These are phyloP conservation scores for Mycena floridula DNA, from an alignment of 768 basidiomycete species.

Conservation along the genomic window DNA sequence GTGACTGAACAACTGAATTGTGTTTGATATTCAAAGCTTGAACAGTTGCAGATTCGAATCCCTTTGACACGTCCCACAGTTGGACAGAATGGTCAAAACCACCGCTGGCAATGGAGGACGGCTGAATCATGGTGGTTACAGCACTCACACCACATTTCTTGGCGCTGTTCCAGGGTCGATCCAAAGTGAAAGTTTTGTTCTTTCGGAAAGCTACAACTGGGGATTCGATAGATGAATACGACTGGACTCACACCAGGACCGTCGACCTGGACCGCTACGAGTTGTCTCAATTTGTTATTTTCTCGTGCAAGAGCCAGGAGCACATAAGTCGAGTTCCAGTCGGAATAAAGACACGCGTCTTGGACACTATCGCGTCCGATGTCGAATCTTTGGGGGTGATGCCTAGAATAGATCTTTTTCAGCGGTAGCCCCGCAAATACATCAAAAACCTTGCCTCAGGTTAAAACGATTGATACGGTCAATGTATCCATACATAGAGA, in stretches of 20 bases:
- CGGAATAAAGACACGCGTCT: conserved; percentile 2
- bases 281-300: conserved; percentile 1
- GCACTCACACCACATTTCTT: conserved; percentile 38
- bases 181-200: conserved; percentile 7
- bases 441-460: too few species aligned
- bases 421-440: too few species aligned
- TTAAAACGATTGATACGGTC: too few species aligned
- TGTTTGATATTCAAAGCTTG: conserved; percentile 34
- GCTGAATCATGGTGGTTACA: conserved; percentile 33
- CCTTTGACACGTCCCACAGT: conserved; percentile 37
- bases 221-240: neutral
- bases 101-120: conserved; percentile 39
- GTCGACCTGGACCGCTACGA: conserved; percentile 1
- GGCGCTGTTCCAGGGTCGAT: conserved; percentile 23
- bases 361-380: neutral
- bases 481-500: too few species aligned
- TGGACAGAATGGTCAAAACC: conserved; percentile 44
- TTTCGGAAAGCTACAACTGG: neutral
- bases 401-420: too few species aligned
- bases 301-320: conserved; percentile 1
- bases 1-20: conserved; percentile 33
- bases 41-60: conserved; percentile 24
- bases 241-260: neutral
- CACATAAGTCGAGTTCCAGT: neutral
- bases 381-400: too few species aligned